Conservation (phyloP, 2,329 filamentous ascomycete species). For the Dothistroma septosporum region DNA sequence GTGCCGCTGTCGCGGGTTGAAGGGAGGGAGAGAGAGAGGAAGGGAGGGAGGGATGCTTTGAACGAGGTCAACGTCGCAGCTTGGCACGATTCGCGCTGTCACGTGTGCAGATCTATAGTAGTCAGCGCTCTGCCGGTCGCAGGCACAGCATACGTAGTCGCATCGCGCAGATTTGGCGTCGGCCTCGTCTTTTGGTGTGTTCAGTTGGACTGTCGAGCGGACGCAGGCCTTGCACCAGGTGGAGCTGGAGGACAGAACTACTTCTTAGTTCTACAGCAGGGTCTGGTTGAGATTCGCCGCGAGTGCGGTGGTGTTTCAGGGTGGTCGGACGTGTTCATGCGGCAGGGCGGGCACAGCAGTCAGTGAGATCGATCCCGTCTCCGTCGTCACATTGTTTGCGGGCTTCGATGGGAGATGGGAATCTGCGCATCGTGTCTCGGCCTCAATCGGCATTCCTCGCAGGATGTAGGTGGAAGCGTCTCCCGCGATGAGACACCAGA, state of each 20-base stretch:
- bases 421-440: constrained; percentile 49
- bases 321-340: neutral
- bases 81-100: neutral
- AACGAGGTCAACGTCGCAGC: neutral
- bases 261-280: no score
- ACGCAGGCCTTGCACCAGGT: neutral
- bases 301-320: neutral
- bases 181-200: neutral
- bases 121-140: neutral
- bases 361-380: neutral
- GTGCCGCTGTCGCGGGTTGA: neutral
- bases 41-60: neutral
- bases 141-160: neutral
- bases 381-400: constrained; percentile 22
- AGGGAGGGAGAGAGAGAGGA: no score
- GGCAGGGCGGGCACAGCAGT: neutral
- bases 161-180: neutral
- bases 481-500: neutral
- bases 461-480: constrained; percentile 37
- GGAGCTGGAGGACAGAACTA: no score
- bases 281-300: neutral
- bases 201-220: neutral
- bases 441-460: constrained; percentile 41
- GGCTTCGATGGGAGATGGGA: constrained; percentile 40
- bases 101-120: neutral